Base-by-base conservation (phyloP, 495 filamentous ascomycete species). In the Lichina pygmaea region DNA sequence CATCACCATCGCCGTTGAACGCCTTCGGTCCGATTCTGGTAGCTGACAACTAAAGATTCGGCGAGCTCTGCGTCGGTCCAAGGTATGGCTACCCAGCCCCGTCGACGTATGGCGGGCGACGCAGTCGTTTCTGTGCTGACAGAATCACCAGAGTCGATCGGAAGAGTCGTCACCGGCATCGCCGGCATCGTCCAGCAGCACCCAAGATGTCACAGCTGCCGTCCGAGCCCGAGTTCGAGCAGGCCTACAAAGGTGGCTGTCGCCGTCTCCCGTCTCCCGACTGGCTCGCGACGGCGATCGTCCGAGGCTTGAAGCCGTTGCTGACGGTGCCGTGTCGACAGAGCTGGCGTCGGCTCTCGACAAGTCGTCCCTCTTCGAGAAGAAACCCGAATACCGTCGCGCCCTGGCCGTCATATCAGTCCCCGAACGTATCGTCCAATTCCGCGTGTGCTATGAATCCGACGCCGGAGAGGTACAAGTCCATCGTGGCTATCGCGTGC, bases 381-480 rank as follows among this genome's bases (percentile, higher is more conserved):
- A 91, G 64, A 70, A 86, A 61, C 89, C 89, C 46, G 83, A 94
- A 62, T 93, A 85, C 75, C 73, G 75, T 61, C 92, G 75, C 53
- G 89, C 86, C 44, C 77, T 95, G 50, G 64, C 73, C 53, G 76
- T 97, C 52, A 79, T 77, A 57, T 77, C 89, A 50, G 74, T 95
- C 60, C 89, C 89, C 40, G 89, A 97, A 71, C 85, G 89, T 48
- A 62, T 94, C 52, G 81, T 97, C 61, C 85, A 94, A 63, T 97
- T 97, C 75, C 79, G 89, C 50, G 85, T 97, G 44, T 72, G 80
- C 56, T 97, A 86, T 86, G 89, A 94, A 59, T 73, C 92, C 60
- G 89, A 97, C 68, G 73, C 81, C 59, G 75, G 76, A 58, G 60
- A 86, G 59, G 66, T 85, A 52, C 82, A 91, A 62, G 79, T 94